Percentiles rank a stretch among this genome's conserved stretches.
Evolutionary conservation across 352 stramenopile genomes (phyloP).

Genomic region (Detonula confervacea): DNA sequence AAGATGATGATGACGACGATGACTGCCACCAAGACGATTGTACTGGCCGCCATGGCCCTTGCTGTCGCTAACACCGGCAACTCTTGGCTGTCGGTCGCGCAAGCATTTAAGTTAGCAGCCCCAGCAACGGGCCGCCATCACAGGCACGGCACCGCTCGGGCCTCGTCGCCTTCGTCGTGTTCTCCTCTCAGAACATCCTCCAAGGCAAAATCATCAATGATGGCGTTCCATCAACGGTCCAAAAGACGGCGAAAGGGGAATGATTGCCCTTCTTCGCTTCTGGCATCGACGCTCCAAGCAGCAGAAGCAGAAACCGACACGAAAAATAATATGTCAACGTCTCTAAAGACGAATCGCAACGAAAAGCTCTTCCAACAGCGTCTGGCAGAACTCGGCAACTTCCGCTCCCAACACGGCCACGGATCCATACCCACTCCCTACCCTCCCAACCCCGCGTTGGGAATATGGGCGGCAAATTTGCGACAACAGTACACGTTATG

Average conservation of each 20-base stretch:
- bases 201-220: background rate
- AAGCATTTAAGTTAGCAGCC: background rate
- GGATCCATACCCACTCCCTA: conserved; percentile 53
- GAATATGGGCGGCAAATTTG: conserved; percentile 52
- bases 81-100: background rate
- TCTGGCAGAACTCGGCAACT: conserved; percentile 32
- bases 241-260: conserved; percentile 20
- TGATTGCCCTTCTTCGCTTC: no score
- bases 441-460: conserved; percentile 35
- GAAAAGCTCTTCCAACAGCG: conserved; percentile 33
- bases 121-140: background rate
- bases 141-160: no score
- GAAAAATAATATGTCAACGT: background rate
- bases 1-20: background rate
- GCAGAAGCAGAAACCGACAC: background rate
- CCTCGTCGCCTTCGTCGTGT: background rate
- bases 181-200: background rate
- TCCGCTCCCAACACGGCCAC: conserved; percentile 36
- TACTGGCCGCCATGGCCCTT: background rate
- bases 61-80: background rate
- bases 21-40: background rate
- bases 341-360: background rate
- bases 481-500: conserved; percentile 41
- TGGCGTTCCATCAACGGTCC: conserved; percentile 13
- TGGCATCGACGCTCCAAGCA: background rate